Base-by-base conservation (phyloP, 345 rosid genomes). In the Psidium friedrichsthalianum region DNA sequence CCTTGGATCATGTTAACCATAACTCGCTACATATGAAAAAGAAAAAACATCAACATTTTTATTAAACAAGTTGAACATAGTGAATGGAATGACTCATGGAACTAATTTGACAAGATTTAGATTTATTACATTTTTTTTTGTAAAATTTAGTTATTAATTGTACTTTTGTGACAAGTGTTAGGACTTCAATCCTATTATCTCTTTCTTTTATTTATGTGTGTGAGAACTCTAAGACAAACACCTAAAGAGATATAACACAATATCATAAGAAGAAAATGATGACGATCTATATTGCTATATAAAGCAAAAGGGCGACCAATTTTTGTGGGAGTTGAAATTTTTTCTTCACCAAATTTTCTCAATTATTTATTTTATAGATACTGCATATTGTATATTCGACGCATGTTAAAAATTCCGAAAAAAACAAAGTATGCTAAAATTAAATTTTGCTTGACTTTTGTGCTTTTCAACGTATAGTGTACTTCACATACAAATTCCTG, bases 241-340 rank as follows among this genome's bases (percentile, higher is more conserved):
- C 6, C 18, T 5, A 13, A 52, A 52, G 5, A 52, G 18, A 52
- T 6, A 4, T 5, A 52, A 52, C 74, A 27, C 74, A 1, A 61
- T 4, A 14, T 15, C 1, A 61, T 29, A 0, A 61, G 21, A 61
- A 27, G 11, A 27, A 5, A 7, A 0, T 15, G 0, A 61, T 14
- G 5, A 27, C 11, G 1, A 3, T 15, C 1, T 2, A 13, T 14
- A 6, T 1, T 6, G 21, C 11, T 27, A 14, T 29, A 1, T 0
- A 1, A 16, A 61, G 40, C 32, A 61, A 61, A 27, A 29, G 2
- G 5, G 6, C 11, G 5, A 15, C 74, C 2, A 29, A 3, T 0
- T 29, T 61, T 14, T 0, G 6, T 0, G 21, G 16, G 15, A 13
- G 21, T 15, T 27, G 40, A 61, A 13, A 13, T 61, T 61, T 61